Evolutionary conservation across 169 alveolate genomes (phyloP), one percentile per base, ranked within the genome.

Genomic region (Babesia bigemina): DNA sequence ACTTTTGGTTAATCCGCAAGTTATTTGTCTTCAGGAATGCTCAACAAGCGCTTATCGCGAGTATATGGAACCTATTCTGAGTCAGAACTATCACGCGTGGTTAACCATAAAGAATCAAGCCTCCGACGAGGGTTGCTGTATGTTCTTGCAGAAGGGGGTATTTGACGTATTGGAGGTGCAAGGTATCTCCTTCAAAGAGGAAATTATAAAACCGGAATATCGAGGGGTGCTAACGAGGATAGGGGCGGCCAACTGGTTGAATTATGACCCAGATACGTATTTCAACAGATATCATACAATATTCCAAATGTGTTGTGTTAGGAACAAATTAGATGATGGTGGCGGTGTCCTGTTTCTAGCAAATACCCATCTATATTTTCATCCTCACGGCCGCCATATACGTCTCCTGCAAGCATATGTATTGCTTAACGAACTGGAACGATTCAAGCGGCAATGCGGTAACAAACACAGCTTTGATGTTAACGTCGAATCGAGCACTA

Each of bases 81-180:
- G 72, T 16, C 52, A 61, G 56, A 45, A 73, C 28, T 82, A 82
- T 60, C 49, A 82, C 48, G 61, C 85, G 11, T 82, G 85, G 84
- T 39, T 82, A 12, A 82, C 78, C 11, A 55, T 82, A 36, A 82
- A 82, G 70, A 65, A 42, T 19, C 58, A 52, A 12, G 60, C 71
- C 21, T 60, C 85, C 11, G 84, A 73, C 39, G 89, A 82, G 61
- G 89, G 89, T 10, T 82, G 89, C 67, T 74, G 79, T 9, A 62
- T 60, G n/a, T 52, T 82, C 33, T n/a, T 63, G 19, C 45, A 82
- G 36, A 50, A 50, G 73, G 69, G 45, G 24, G 8, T 39, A 22
- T 82, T 82, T 48, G 73, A 58, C 8, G 28, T 58, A 0, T 42
- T 73, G 22, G 89, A 82, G 12, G 63, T 50, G n/a, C 72, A 36